Percentiles rank a stretch among this genome's conserved stretches.
These are phyloP conservation scores for Solanum aculeatissimum DNA, from an alignment of 305 asterid species.

Conservation along the genomic window DNA sequence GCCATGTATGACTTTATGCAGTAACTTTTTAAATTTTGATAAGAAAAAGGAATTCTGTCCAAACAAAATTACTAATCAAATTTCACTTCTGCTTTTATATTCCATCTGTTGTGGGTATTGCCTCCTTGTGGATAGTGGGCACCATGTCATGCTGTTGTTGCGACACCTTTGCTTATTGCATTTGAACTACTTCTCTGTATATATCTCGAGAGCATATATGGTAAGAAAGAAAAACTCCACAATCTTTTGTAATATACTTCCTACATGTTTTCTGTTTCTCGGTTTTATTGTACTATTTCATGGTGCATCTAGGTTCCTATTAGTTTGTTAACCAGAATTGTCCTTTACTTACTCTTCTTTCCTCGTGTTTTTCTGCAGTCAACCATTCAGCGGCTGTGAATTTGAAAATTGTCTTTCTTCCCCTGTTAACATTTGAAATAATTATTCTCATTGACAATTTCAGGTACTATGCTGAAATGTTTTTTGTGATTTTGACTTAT, in stretches of 20 bases:
- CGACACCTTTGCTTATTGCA: constrained; percentile 80
- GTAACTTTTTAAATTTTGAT: constrained; percentile 3
- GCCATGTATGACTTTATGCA: constrained; percentile 53
- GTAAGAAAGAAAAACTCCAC: constrained; percentile 41
- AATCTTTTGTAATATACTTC: neutral
- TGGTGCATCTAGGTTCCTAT: neutral
- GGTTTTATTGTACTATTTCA: neutral
- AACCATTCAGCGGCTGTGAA: constrained; percentile 52
- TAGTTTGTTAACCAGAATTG: constrained; percentile 4
- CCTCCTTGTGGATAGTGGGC: constrained; percentile 72
- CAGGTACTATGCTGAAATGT: constrained; percentile 33
- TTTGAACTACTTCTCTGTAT: constrained; percentile 97
- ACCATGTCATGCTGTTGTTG: constrained; percentile 98
- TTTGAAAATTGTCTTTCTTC: constrained; percentile 85
- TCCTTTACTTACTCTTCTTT: neutral
- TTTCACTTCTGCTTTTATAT: neutral
- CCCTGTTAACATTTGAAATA: constrained; percentile 77
- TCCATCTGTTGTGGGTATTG: neutral
- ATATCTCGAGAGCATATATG: constrained; percentile 69
- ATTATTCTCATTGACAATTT: constrained; percentile 76
- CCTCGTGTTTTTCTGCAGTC: constrained; percentile 34
- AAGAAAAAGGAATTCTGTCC: constrained; percentile 5
- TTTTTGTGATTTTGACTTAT: neutral
- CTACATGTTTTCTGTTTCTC: neutral
- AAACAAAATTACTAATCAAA: neutral